Conservation (phyloP, 2,329 filamentous ascomycete genomes). For the Cordyceps javanica region DNA sequence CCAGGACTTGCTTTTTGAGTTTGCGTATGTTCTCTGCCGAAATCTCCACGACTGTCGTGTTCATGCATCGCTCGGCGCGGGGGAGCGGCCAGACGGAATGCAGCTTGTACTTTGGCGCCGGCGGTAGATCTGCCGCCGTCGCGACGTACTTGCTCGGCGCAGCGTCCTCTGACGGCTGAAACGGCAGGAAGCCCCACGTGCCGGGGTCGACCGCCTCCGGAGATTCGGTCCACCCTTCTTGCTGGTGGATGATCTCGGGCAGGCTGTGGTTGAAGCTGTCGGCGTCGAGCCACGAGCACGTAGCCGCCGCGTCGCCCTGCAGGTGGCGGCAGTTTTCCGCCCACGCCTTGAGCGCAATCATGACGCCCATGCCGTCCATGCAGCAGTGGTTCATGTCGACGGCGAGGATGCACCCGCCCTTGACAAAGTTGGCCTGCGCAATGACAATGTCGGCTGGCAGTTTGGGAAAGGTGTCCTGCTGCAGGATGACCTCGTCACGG, state of each 20-base stretch:
- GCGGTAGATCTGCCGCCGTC: slow-evolving; percentile 14
- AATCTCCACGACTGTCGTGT: slow-evolving; percentile 28
- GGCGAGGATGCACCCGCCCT: slow-evolving; percentile 25
- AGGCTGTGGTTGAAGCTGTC: slow-evolving; percentile 26
- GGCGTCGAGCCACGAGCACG: slow-evolving; percentile 22
- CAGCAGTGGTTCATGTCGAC: slow-evolving; percentile 22
- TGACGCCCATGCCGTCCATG: slow-evolving; percentile 24
- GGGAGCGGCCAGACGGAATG: slow-evolving; percentile 25
- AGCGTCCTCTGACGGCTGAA: slow-evolving; percentile 14
- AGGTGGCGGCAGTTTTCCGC: slow-evolving; percentile 25
- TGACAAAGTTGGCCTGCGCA: slow-evolving; percentile 27
- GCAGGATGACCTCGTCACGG: slow-evolving; percentile 21
- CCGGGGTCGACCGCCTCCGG: slow-evolving; percentile 21
- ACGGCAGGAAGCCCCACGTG: slow-evolving; percentile 23
- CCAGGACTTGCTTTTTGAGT: slow-evolving; percentile 25
- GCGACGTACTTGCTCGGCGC: neutral
- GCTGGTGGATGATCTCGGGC: slow-evolving; percentile 23
- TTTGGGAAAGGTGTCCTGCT: slow-evolving; percentile 18
- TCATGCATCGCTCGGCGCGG: slow-evolving; percentile 21
- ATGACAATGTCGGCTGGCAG: slow-evolving; percentile 24
- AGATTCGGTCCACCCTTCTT: slow-evolving; percentile 19
- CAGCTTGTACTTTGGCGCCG: slow-evolving; percentile 21
- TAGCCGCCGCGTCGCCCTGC: slow-evolving; percentile 20
- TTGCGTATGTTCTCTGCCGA: slow-evolving; percentile 22
- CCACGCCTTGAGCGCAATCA: slow-evolving; percentile 24